Evolutionary conservation across 257 asterid genomes (phyloP).

Genomic region (Nicotiana attenuata): DNA sequence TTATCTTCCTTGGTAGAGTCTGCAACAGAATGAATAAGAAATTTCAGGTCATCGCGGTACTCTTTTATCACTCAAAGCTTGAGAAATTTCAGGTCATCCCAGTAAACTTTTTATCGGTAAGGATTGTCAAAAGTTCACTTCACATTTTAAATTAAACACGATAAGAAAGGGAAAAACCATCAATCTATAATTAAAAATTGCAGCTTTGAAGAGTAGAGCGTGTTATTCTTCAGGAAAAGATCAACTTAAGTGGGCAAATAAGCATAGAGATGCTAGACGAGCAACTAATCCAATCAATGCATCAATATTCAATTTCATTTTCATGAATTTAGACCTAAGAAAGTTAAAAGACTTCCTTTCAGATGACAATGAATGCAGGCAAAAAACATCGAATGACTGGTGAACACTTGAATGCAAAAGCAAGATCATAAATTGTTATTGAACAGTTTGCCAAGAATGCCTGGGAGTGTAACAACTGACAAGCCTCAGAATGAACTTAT

Average conservation of each 20-base stretch:
- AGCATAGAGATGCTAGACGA: neutral
- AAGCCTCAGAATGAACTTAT: neutral
- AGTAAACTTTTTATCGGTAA: neutral
- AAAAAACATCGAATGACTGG: neutral
- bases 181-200: neutral
- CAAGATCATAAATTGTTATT: neutral
- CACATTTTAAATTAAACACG: neutral
- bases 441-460: neutral
- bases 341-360: neutral
- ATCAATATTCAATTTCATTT: neutral
- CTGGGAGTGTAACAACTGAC: neutral
- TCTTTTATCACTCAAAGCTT: neutral
- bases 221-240: neutral
- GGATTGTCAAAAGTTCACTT: neutral
- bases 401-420: neutral
- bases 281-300: neutral
- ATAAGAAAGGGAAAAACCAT: neutral
- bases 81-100: neutral
- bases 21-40: constrained; percentile 26
- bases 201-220: neutral
- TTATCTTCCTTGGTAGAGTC: constrained; percentile 28
- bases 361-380: neutral
- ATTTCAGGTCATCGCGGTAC: neutral
- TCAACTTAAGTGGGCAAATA: neutral
- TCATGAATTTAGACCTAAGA: neutral